Conservation (phyloP, 2,329 filamentous ascomycete genomes). For the Cytospora mali region DNA sequence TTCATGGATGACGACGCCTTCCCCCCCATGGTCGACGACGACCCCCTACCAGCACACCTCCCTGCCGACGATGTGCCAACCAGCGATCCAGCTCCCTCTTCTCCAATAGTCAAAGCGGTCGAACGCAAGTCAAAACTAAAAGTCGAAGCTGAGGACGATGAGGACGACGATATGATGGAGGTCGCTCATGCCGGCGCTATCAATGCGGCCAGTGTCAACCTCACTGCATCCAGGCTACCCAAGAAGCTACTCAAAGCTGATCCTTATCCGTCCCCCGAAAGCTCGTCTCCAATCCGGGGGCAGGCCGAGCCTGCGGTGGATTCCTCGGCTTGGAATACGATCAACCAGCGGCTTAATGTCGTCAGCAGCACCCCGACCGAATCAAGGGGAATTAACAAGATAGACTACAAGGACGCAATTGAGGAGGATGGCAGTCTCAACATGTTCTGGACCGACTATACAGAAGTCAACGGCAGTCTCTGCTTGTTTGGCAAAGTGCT, state of each 20-base stretch:
- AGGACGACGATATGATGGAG: slow-evolving; percentile 85
- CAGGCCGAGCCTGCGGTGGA: slow-evolving; percentile 64
- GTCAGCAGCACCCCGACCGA: slow-evolving; percentile 72
- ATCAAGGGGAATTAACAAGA: slow-evolving; percentile 70
- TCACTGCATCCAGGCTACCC: slow-evolving; percentile 76
- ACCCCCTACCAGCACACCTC: slow-evolving; percentile 43
- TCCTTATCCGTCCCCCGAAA: slow-evolving; percentile 69
- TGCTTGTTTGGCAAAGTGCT: slow-evolving; percentile 96
- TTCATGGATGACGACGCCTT: slow-evolving; percentile 58
- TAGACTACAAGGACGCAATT: slow-evolving; percentile 81
- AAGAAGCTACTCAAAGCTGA: slow-evolving; percentile 73
- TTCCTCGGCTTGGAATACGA: slow-evolving; percentile 83
- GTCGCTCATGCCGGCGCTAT: slow-evolving; percentile 75
- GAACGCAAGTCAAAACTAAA: slow-evolving; percentile 66
- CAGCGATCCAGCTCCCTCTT: slow-evolving; percentile 85
- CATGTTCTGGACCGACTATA: slow-evolving; percentile 98
- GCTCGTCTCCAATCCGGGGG: slow-evolving; percentile 73
- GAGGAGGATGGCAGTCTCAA: slow-evolving; percentile 89
- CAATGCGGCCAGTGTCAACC: slow-evolving; percentile 75
- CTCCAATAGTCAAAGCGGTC: slow-evolving; percentile 78
- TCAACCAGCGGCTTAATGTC: slow-evolving; percentile 85
- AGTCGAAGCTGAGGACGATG: slow-evolving; percentile 65
- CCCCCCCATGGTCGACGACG: slow-evolving; percentile 61
- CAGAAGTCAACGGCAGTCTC: slow-evolving; percentile 85
- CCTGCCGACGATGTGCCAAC: slow-evolving; percentile 62